phyloP scores from a whole-genome alignment of 2,329 filamentous ascomycete genomes.

The Paecilomyces sp. region DNA sequence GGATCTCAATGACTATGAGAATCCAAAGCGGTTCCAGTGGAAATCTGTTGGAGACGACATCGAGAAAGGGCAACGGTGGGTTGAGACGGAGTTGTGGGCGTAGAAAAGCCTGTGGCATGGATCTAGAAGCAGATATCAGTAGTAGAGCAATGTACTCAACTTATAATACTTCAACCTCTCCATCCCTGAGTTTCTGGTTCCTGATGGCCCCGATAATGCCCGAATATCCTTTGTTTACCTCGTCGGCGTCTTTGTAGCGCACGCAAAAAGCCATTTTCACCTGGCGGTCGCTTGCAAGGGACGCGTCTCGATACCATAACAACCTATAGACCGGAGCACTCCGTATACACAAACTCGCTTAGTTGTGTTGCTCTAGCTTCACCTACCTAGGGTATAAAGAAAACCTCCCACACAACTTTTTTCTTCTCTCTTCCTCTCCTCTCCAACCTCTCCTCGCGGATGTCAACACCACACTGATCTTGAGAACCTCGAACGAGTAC shows the following conservation, averaged over 20 bases:
- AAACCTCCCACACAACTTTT: not conserved
- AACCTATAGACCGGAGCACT: not conserved
- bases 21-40: constrained; percentile 60
- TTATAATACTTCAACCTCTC: not conserved
- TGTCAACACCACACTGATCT: not conserved
- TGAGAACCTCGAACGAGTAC: not conserved
- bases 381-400: not conserved
- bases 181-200: not conserved
- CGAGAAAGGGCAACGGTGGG: constrained; percentile 49
- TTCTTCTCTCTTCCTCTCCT: not conserved
- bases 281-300: not conserved
- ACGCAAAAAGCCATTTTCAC: not conserved
- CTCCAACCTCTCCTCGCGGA: not conserved
- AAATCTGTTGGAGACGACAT: constrained; percentile 40
- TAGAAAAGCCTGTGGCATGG: constrained; percentile 17
- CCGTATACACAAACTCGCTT: not conserved
- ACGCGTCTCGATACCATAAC: not conserved
- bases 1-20: constrained; percentile 61
- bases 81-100: constrained; percentile 62
- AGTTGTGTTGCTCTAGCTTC: not conserved
- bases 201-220: not conserved
- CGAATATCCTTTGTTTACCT: not conserved
- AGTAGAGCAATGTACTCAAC: not conserved
- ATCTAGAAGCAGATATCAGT: not conserved
- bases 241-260: not conserved